Evolutionary conservation across 805 yeast genomes (phyloP).

Genomic region (Wickerhamiella allomyrinae): DNA sequence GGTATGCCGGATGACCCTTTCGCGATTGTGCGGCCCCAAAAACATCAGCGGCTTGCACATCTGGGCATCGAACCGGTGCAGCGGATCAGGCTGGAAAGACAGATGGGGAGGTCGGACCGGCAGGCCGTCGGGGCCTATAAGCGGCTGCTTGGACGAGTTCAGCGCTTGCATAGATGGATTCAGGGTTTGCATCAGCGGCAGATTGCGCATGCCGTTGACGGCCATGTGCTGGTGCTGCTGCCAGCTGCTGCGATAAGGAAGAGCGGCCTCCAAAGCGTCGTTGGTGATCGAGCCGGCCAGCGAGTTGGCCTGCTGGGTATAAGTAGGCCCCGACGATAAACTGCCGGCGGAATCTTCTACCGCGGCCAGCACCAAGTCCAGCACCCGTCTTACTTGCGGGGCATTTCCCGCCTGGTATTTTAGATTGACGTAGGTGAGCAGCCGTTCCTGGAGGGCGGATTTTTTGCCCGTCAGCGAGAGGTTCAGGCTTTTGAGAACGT

Average conservation of each 20-base stretch:
- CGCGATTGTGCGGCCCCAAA: conserved; percentile 9
- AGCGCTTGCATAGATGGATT: no score
- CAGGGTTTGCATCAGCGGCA: background rate
- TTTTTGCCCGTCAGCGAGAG: conserved; percentile 45
- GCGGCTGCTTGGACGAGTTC: background rate
- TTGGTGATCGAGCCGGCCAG: background rate
- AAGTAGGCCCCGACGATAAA: no score
- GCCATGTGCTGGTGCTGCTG: background rate
- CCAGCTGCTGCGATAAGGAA: background rate
- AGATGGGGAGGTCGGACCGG: background rate
- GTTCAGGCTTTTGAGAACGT: conserved; percentile 25
- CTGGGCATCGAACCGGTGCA: conserved; percentile 12
- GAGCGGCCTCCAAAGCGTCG: background rate
- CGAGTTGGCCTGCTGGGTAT: background rate
- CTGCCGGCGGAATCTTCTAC: background rate
- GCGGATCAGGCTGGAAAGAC: conserved; percentile 19
- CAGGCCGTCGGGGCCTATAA: background rate
- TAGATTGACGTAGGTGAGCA: conserved; percentile 29
- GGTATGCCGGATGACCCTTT: conserved; percentile 3
- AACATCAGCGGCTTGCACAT: conserved; percentile 15
- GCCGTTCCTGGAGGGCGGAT: conserved; percentile 41
- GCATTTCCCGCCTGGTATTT: background rate
- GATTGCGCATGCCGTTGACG: background rate
- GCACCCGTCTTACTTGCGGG: background rate
- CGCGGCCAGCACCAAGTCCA: background rate